Conservation (phyloP, 805 yeast species). For the Yamadazyma tumulicola region DNA sequence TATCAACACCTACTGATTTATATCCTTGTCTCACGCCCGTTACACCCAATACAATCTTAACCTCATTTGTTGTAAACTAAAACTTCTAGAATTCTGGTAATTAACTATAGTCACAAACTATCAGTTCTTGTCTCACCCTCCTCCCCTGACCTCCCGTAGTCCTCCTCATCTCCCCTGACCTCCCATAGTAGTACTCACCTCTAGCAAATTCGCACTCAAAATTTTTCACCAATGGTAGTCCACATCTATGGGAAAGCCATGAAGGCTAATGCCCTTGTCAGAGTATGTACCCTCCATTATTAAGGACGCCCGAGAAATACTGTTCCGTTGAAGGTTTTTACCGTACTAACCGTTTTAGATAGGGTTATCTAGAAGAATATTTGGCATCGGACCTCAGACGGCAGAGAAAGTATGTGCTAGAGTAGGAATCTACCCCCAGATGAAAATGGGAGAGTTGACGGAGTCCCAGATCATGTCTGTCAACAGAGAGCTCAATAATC, state of each 20-base stretch:
- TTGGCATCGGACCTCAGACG: slow-evolving; percentile 77
- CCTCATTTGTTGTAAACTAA: too few species aligned
- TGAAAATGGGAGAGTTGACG: slow-evolving; percentile 89
- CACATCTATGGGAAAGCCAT: slow-evolving; percentile 44
- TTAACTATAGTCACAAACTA: too few species aligned
- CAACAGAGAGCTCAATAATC: slow-evolving; percentile 80
- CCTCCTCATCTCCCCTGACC: too few species aligned
- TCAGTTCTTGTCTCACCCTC: too few species aligned
- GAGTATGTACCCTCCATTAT: slow-evolving; percentile 24
- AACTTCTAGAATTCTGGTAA: too few species aligned
- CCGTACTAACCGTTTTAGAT: slow-evolving; percentile 25
- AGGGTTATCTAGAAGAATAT: slow-evolving; percentile 78
- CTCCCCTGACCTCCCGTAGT: too few species aligned
- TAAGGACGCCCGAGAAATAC: too few species aligned
- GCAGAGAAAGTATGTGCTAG: slow-evolving; percentile 80
- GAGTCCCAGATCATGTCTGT: slow-evolving; percentile 85
- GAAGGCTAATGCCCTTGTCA: slow-evolving; percentile 39
- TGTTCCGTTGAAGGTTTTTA: not conserved
- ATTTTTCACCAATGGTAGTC: slow-evolving; percentile 31
- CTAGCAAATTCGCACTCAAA: not conserved
- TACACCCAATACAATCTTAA: too few species aligned
- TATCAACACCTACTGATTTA: too few species aligned
- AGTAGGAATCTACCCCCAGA: slow-evolving; percentile 85
- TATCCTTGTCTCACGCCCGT: too few species aligned
- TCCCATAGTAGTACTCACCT: too few species aligned